Conservation (phyloP, 1,284 basidiomycete genomes). For the Microbotryum intermedium region DNA sequence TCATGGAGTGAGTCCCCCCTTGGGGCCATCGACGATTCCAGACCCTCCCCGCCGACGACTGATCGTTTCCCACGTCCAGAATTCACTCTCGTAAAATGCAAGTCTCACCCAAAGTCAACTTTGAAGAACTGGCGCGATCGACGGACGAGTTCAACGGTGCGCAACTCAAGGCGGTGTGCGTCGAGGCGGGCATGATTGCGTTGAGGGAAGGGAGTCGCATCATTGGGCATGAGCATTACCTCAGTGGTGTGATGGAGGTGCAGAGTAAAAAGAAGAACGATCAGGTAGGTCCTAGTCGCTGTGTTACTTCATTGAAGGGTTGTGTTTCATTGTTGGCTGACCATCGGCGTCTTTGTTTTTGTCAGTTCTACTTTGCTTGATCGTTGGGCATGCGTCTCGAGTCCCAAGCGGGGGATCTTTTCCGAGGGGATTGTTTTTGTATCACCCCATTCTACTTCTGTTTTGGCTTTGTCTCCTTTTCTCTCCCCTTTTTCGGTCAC, state of each 20-base stretch:
- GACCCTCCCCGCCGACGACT: background rate
- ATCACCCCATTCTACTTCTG: no score
- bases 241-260: conserved; percentile 86
- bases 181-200: conserved; percentile 98
- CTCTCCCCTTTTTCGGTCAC: no score
- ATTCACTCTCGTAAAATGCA: conserved; percentile 91
- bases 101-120: conserved; percentile 62
- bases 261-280: conserved; percentile 92
- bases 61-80: conserved; percentile 4
- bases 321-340: background rate
- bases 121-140: conserved; percentile 62
- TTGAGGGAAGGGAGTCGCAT: conserved; percentile 85
- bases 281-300: conserved; percentile 39
- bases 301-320: no score
- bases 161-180: conserved; percentile 69
- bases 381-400: no score
- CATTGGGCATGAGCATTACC: conserved; percentile 84
- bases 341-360: no score
- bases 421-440: no score
- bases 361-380: conserved; percentile 62
- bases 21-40: no score
- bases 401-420: no score
- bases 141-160: conserved; percentile 72
- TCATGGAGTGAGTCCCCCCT: conserved; percentile 47
- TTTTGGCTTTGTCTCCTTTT: no score